phyloP scores from a whole-genome alignment of 2,329 filamentous ascomycete genomes.

The Albifimbria verrucaria region DNA sequence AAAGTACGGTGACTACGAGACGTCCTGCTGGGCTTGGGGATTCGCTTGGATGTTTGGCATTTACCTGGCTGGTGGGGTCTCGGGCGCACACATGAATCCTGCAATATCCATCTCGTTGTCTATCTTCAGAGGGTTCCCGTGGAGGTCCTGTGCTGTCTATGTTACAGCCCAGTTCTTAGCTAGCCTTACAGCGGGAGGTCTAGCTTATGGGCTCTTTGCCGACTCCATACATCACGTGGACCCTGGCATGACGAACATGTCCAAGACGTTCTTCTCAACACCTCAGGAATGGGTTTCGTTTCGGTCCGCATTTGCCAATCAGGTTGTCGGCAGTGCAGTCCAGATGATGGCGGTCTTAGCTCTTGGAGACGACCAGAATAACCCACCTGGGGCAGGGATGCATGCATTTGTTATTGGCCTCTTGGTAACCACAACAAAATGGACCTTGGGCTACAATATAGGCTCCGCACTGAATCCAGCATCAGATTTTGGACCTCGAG shows the following conservation, averaged over 20 bases:
- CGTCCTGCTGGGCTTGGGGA: slow-evolving; percentile 19
- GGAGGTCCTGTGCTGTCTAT: slow-evolving; percentile 27
- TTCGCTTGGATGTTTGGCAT: slow-evolving; percentile 23
- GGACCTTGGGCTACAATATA: slow-evolving; percentile 32
- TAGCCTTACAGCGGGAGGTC: slow-evolving; percentile 23
- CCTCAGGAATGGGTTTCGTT: slow-evolving; percentile 18
- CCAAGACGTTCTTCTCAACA: slow-evolving; percentile 30
- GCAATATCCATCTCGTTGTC: slow-evolving; percentile 31
- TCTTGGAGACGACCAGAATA: slow-evolving; percentile 33
- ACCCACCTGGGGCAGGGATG: slow-evolving; percentile 33
- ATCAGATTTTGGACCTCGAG: slow-evolving; percentile 31
- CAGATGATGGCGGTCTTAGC: slow-evolving; percentile 34
- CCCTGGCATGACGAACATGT: slow-evolving; percentile 22
- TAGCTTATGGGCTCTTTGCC: slow-evolving; percentile 27
- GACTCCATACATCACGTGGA: slow-evolving; percentile 28
- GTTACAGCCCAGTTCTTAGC: slow-evolving; percentile 26
- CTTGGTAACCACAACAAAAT: slow-evolving; percentile 30
- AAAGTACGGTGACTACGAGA: slow-evolving; percentile 16
- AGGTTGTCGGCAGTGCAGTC: slow-evolving; percentile 30
- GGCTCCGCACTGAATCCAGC: slow-evolving; percentile 34
- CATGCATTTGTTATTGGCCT: slow-evolving; percentile 33
- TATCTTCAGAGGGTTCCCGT: slow-evolving; percentile 33
- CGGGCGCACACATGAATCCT: slow-evolving; percentile 29
- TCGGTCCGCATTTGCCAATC: slow-evolving; percentile 28
- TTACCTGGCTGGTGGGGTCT: slow-evolving; percentile 20